Evolutionary conservation across 2,329 filamentous ascomycete species (phyloP).

Genomic region (Gaeumannomyces sp.): DNA sequence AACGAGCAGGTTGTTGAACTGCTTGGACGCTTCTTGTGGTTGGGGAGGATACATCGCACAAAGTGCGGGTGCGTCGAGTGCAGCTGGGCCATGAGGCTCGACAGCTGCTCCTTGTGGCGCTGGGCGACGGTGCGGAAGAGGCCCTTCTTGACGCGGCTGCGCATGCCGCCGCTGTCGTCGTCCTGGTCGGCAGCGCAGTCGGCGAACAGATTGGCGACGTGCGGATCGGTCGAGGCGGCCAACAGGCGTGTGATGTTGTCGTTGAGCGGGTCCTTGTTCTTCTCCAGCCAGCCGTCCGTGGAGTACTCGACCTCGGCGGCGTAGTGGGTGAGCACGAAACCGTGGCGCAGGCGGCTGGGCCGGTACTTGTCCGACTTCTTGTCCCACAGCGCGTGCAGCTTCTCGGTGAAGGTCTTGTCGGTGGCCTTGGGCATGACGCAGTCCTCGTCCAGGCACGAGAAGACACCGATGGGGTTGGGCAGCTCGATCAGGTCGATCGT

Average conservation of each 20-base stretch:
- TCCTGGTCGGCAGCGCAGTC: conserved; percentile 75
- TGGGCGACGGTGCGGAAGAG: conserved; percentile 96
- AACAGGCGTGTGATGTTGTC: conserved; percentile 92
- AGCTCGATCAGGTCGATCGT: conserved; percentile 97
- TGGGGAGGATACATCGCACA: conserved; percentile 93
- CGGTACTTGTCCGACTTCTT: conserved; percentile 93
- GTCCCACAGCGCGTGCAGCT: conserved; percentile 94
- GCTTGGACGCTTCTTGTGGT: conserved; percentile 95
- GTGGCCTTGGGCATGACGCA: conserved; percentile 99
- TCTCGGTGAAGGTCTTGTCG: conserved; percentile 94
- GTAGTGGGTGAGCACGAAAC: conserved; percentile 95
- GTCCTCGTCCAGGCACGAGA: conserved; percentile 96
- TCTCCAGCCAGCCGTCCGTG: conserved; percentile 91
- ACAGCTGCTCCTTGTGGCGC: conserved; percentile 95
- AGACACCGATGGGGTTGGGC: conserved; percentile 95
- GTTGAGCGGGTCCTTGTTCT: conserved; percentile 97
- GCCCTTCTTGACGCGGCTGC: conserved; percentile 89
- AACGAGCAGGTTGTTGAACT: conserved; percentile 85
- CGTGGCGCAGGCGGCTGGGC: conserved; percentile 77
- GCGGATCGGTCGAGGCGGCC: conserved; percentile 72
- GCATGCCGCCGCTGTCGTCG: conserved; percentile 61
- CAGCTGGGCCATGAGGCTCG: conserved; percentile 88
- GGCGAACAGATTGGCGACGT: conserved; percentile 76
- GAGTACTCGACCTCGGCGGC: conserved; percentile 97
- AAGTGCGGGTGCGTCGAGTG: conserved; percentile 98